These are phyloP conservation scores for Kodamaea kaohsiungensis DNA, from an alignment of 805 yeast species.

Conservation along the genomic window DNA sequence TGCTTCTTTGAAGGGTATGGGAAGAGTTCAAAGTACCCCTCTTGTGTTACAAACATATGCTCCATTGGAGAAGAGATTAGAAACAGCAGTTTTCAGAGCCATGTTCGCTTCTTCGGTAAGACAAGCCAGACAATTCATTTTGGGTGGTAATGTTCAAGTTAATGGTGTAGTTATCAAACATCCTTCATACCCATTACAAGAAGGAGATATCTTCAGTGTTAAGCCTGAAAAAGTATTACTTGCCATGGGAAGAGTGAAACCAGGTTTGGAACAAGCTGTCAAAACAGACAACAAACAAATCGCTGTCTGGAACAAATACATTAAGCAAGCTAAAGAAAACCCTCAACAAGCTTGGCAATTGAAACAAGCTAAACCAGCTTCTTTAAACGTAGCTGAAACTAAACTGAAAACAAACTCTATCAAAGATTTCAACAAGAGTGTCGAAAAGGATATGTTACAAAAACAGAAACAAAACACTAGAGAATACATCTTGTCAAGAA, in stretches of 20 bases:
- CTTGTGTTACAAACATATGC: conserved; percentile 87
- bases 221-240: conserved; percentile 80
- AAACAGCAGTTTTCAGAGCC: conserved; percentile 85
- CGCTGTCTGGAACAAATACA: conserved; percentile 72
- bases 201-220: conserved; percentile 88
- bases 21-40: conserved; percentile 63
- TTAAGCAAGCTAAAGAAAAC: conserved; percentile 54
- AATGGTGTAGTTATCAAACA: conserved; percentile 78
- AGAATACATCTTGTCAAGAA: conserved; percentile 45
- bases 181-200: conserved; percentile 73
- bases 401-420: conserved; percentile 17
- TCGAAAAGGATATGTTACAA: conserved; percentile 45
- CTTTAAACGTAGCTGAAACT: conserved; percentile 29
- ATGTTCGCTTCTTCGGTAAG: conserved; percentile 91
- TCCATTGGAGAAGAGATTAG: conserved; percentile 83
- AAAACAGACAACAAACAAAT: conserved; percentile 73
- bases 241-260: conserved; percentile 86
- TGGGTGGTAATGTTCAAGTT: conserved; percentile 79
- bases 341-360: conserved; percentile 60
- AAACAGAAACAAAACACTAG: conserved; percentile 45
- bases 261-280: conserved; percentile 66
- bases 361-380: conserved; percentile 41
- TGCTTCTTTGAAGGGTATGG: conserved; percentile 66
- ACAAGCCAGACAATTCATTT: conserved; percentile 88
- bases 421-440: conserved; percentile 34